Conservation (phyloP, 306 rosid species). For the Sindora glabra region DNA sequence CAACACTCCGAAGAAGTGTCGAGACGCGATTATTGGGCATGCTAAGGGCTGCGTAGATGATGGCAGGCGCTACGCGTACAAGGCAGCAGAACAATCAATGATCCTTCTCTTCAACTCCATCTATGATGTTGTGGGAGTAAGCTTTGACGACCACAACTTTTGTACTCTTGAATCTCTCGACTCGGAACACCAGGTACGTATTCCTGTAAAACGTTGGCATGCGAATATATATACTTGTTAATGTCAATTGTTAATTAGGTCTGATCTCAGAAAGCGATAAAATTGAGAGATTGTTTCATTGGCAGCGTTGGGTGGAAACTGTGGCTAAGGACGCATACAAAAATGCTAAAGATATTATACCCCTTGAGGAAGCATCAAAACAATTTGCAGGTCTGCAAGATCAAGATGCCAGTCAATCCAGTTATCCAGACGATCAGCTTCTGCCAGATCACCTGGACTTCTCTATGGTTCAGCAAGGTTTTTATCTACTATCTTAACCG, state of each 20-base stretch:
- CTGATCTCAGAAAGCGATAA: too few relatives aligned
- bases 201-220: too few relatives aligned
- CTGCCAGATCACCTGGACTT: background rate
- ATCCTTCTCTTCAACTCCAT: constrained; percentile 34
- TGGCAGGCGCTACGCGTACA: constrained; percentile 15
- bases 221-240: too few relatives aligned
- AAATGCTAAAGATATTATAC: background rate
- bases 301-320: background rate
- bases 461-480: background rate
- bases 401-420: background rate
- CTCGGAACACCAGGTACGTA: too few relatives aligned
- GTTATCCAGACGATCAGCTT: background rate
- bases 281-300: background rate
- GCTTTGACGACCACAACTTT: constrained; percentile 14
- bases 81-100: background rate
- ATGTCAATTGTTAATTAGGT: too few relatives aligned
- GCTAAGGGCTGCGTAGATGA: constrained; percentile 42
- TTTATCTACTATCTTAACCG: too few relatives aligned
- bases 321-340: background rate
- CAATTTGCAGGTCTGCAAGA: background rate
- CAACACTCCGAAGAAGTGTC: constrained; percentile 18
- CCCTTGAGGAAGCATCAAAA: too few relatives aligned
- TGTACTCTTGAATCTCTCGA: constrained; percentile 15
- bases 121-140: constrained; percentile 34
- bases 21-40: constrained; percentile 39